phyloP scores from a whole-genome alignment of 805 yeast genomes.

The Suhomyces pyralidae region DNA sequence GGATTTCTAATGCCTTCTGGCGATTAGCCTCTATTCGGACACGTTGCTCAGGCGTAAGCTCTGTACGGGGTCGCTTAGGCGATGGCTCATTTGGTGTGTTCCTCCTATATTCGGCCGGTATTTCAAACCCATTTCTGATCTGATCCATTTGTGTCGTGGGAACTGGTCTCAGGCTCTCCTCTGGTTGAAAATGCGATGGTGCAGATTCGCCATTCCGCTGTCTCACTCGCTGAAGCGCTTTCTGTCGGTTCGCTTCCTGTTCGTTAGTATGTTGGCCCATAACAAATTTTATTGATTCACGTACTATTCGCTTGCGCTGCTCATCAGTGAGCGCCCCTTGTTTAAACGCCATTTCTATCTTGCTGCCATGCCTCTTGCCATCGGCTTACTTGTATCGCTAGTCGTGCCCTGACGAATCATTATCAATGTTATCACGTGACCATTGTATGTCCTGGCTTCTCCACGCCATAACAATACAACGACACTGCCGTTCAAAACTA shows the following conservation, averaged over 20 bases:
- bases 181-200: background rate
- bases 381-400: background rate
- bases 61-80: constrained; percentile 23
- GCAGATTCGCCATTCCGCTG: constrained; percentile 16
- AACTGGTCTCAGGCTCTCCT: background rate
- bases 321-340: constrained; percentile 30
- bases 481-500: background rate
- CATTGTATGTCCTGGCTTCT: background rate
- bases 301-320: constrained; percentile 34
- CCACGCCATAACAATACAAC: background rate
- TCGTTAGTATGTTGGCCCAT: constrained; percentile 11
- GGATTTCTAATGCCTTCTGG: constrained; percentile 48
- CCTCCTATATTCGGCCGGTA: background rate
- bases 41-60: constrained; percentile 48
- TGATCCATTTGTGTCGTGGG: constrained; percentile 3
- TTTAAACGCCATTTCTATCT: constrained; percentile 18
- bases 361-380: background rate
- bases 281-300: constrained; percentile 12
- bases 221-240: constrained; percentile 58
- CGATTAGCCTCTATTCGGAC: constrained; percentile 52
- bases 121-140: constrained; percentile 3
- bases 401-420: background rate
- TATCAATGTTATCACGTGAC: background rate
- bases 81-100: background rate
- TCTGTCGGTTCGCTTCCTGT: constrained; percentile 62